These are phyloP conservation scores for Conidiobolus incongruus DNA, from an alignment of 371 early-diverging fungal genomes.

Conservation along the genomic window DNA sequence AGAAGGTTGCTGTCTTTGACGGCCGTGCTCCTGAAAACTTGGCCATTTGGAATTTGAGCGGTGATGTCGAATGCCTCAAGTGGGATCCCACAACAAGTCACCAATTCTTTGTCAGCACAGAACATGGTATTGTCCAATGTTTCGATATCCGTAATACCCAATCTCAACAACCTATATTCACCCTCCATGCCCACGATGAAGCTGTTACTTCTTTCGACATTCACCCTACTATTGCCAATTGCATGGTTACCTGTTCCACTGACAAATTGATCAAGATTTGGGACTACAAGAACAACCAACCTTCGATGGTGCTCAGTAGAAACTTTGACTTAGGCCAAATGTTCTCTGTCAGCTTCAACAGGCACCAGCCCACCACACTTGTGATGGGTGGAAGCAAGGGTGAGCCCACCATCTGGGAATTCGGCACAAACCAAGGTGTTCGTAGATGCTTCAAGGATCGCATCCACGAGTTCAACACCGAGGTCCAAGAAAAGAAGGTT, in stretches of 20 bases:
- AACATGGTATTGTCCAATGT: slow-evolving; percentile 71
- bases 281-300: slow-evolving; percentile 49
- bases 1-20: slow-evolving; percentile 62
- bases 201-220: slow-evolving; percentile 73
- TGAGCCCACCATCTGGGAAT: slow-evolving; percentile 74
- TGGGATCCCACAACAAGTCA: slow-evolving; percentile 71
- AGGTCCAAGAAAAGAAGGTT: slow-evolving; percentile 3
- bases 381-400: slow-evolving; percentile 76
- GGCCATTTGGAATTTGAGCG: slow-evolving; percentile 30
- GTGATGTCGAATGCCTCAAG: slow-evolving; percentile 73
- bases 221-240: slow-evolving; percentile 41
- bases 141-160: slow-evolving; percentile 50
- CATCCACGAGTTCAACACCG: slow-evolving; percentile 10
- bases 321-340: slow-evolving; percentile 71
- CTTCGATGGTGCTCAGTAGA: slow-evolving; percentile 52
- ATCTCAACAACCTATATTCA: slow-evolving; percentile 40
- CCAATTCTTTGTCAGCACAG: slow-evolving; percentile 32
- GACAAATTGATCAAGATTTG: slow-evolving; percentile 86
- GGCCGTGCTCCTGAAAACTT: slow-evolving; percentile 50
- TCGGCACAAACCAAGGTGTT: slow-evolving; percentile 62
- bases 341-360: slow-evolving; percentile 62
- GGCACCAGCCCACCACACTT: slow-evolving; percentile 60
- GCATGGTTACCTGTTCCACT: slow-evolving; percentile 76
- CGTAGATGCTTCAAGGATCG: slow-evolving; percentile 35
- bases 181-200: slow-evolving; percentile 79